Percentiles rank a stretch among this genome's conserved stretches.
phyloP scores from a whole-genome alignment of 1,284 basidiomycete genomes.

The Sphagnurus paluster region DNA sequence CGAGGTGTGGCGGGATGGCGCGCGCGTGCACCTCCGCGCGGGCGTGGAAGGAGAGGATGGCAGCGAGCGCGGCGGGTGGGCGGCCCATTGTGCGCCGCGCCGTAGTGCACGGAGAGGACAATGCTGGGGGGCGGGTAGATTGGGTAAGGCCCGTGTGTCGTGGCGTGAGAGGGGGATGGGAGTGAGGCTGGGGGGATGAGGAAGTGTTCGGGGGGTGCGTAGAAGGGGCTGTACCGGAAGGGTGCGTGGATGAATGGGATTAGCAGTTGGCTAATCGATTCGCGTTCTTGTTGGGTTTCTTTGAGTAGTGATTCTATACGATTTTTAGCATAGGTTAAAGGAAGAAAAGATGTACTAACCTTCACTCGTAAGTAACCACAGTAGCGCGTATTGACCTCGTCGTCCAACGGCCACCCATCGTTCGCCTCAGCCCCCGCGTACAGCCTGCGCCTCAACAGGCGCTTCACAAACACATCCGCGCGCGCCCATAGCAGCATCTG shows the following conservation, averaged over 20 bases:
- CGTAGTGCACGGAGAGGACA: slow-evolving; percentile 38
- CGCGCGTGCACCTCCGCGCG: slow-evolving; percentile 53
- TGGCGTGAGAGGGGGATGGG: slow-evolving; percentile 15
- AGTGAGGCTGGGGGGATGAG: slow-evolving; percentile 9
- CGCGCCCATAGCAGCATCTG: slow-evolving; percentile 51
- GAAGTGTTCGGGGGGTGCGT: slow-evolving; percentile 63
- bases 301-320: slow-evolving; percentile 44
- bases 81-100: slow-evolving; percentile 36
- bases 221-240: slow-evolving; percentile 54
- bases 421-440: slow-evolving; percentile 33
- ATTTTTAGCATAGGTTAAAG: background rate
- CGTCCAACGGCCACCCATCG: slow-evolving; percentile 56
- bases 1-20: slow-evolving; percentile 44
- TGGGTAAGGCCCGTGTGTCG: slow-evolving; percentile 54
- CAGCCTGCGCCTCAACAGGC: slow-evolving; percentile 43
- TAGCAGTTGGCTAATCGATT: slow-evolving; percentile 48
- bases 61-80: slow-evolving; percentile 55
- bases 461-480: slow-evolving; percentile 43
- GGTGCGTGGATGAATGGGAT: slow-evolving; percentile 59
- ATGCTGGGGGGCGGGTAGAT: slow-evolving; percentile 40
- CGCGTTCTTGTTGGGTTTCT: slow-evolving; percentile 39
- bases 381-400: slow-evolving; percentile 43
- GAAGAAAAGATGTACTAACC: slow-evolving; percentile 30
- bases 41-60: slow-evolving; percentile 63
- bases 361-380: slow-evolving; percentile 54